These are phyloP conservation scores for Schrenkiella parvula DNA, from an alignment of 345 rosid genomes.

Conservation along the genomic window DNA sequence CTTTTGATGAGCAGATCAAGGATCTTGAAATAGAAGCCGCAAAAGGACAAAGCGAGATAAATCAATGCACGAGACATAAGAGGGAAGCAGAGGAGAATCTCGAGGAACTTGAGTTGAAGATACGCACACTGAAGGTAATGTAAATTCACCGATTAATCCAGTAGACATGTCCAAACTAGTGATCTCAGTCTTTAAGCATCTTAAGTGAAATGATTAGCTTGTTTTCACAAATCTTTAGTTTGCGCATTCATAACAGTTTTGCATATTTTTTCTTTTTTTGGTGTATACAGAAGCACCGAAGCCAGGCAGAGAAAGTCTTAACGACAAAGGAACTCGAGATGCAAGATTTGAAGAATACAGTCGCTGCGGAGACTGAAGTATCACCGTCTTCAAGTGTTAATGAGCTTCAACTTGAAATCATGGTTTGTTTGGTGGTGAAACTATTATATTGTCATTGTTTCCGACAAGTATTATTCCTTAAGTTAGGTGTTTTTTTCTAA, in stretches of 20 bases:
- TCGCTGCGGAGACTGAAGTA: conserved; percentile 41
- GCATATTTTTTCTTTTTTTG: conserved; percentile 5
- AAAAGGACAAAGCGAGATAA: conserved; percentile 38
- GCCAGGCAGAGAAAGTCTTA: conserved; percentile 41
- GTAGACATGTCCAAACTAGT: background rate
- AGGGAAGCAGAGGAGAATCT: conserved; percentile 46
- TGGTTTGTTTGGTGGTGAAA: conserved; percentile 44
- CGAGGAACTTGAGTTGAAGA: conserved; percentile 40
- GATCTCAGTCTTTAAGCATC: background rate
- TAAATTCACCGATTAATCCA: conserved; percentile 3
- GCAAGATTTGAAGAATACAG: conserved; percentile 56
- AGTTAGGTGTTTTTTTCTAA: background rate
- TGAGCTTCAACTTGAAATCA: conserved; percentile 77
- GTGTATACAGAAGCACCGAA: conserved; percentile 54
- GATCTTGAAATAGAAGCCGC: conserved; percentile 49
- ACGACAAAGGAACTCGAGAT: conserved; percentile 50
- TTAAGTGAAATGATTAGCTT: conserved; percentile 4
- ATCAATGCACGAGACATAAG: conserved; percentile 52
- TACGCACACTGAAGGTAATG: conserved; percentile 52
- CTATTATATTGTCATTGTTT: background rate
- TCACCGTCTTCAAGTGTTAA: conserved; percentile 55
- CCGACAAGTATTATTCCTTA: background rate
- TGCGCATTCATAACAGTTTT: background rate
- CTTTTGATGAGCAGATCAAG: conserved; percentile 73
- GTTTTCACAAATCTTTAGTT: background rate